Evolutionary conservation across 306 rosid species (phyloP).

Genomic region (Echinosophora koreensis): DNA sequence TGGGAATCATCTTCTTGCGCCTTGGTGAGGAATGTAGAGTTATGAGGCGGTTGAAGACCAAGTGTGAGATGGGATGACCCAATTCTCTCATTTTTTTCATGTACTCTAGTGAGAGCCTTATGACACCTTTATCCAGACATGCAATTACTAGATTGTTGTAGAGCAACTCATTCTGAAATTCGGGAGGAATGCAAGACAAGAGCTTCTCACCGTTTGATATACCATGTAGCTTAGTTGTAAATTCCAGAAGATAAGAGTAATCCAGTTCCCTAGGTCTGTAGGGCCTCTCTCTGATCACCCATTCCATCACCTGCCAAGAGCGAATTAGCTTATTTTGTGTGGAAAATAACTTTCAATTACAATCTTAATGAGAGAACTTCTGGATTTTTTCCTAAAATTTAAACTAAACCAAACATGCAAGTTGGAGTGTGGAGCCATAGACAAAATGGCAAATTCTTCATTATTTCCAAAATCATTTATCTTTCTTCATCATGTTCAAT

Average conservation of each 20-base stretch:
- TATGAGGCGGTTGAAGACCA: conserved; percentile 89
- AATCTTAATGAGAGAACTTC: not conserved
- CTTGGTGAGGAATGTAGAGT: conserved; percentile 69
- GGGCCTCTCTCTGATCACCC: conserved; percentile 93
- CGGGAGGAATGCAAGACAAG: conserved; percentile 65
- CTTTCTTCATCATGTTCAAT: conserved; percentile 9
- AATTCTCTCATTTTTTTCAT: conserved; percentile 92
- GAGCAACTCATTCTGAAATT: conserved; percentile 90
- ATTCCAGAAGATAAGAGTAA: conserved; percentile 86
- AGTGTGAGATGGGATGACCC: conserved; percentile 79
- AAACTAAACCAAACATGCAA: not conserved
- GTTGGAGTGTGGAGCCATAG: not conserved
- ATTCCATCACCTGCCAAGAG: conserved; percentile 87
- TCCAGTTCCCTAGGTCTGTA: conserved; percentile 80
- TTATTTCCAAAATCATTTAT: conserved; percentile 18
- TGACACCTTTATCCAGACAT: conserved; percentile 82
- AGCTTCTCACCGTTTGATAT: conserved; percentile 86
- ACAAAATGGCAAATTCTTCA: not conserved
- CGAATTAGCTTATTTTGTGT: not conserved
- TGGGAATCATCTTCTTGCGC: conserved; percentile 67
- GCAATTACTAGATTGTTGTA: conserved; percentile 87
- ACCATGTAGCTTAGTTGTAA: conserved; percentile 80
- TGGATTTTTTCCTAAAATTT: not conserved
- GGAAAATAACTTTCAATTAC: not conserved
- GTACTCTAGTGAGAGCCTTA: conserved; percentile 81